These are phyloP conservation scores for Sclerotinia subarctica DNA, from an alignment of 2,329 filamentous ascomycete genomes.

Conservation along the genomic window DNA sequence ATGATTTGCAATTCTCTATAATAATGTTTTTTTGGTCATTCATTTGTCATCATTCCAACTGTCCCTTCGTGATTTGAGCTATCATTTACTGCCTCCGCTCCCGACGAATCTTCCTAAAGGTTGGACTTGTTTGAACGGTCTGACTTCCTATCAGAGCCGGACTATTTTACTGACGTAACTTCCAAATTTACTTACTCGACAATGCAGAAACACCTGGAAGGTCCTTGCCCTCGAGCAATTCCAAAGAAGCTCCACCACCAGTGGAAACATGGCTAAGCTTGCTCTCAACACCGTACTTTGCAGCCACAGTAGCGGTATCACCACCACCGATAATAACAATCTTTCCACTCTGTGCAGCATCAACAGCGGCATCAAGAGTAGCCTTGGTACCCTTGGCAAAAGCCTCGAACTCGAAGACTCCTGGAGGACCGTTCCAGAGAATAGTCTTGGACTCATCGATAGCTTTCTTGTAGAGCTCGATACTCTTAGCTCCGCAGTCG, in stretches of 20 bases:
- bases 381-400: conserved; percentile 91
- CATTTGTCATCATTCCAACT: conserved; percentile 23
- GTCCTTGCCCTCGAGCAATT: conserved; percentile 97
- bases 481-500: conserved; percentile 85
- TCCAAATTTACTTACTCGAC: conserved; percentile 64
- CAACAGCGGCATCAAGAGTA: conserved; percentile 84
- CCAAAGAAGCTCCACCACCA: conserved; percentile 89
- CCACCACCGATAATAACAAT: conserved; percentile 98
- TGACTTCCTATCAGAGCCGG: conserved; percentile 35
- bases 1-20: conserved; percentile 9
- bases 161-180: background rate
- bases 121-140: conserved; percentile 33
- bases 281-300: conserved; percentile 93
- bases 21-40: conserved; percentile 6
- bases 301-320: conserved; percentile 95
- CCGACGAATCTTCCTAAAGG: conserved; percentile 33
- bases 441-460: conserved; percentile 91
- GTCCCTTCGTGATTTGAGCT: conserved; percentile 35
- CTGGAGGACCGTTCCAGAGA: conserved; percentile 96
- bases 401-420: conserved; percentile 95
- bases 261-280: conserved; percentile 99
- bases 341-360: conserved; percentile 76
- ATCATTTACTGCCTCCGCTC: conserved; percentile 18
- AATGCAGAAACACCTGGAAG: conserved; percentile 90
- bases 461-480: conserved; percentile 82